These are phyloP conservation scores for Agaricus subrufescens DNA, from an alignment of 768 basidiomycete genomes.

Conservation along the genomic window DNA sequence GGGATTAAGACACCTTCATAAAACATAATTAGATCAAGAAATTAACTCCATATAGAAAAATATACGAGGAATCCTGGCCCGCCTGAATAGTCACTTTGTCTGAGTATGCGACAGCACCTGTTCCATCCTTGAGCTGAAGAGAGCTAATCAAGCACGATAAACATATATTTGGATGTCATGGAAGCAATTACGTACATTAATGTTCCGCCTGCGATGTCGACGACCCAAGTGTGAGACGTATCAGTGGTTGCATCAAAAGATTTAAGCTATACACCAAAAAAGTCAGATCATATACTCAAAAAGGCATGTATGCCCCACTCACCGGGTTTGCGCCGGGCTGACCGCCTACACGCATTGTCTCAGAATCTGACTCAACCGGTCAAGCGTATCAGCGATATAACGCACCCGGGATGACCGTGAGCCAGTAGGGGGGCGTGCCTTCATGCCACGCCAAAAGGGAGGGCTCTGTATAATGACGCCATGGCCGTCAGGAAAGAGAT, in stretches of 20 bases:
- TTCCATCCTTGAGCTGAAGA: constrained; percentile 52
- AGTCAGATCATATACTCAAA: constrained; percentile 13
- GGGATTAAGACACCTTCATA: constrained; percentile 5
- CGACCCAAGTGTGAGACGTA: constrained; percentile 47
- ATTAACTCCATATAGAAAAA: background rate
- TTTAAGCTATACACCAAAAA: constrained; percentile 39
- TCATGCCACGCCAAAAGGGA: constrained; percentile 47
- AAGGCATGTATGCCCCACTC: constrained; percentile 16
- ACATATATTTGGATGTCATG: background rate
- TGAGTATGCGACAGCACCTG: constrained; percentile 49
- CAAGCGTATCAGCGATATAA: background rate
- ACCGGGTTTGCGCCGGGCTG: constrained; percentile 51
- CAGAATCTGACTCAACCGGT: background rate
- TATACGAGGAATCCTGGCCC: constrained; percentile 32
- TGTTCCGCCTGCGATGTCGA: constrained; percentile 40
- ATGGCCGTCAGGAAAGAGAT: constrained; percentile 24
- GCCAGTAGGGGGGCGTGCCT: constrained; percentile 52
- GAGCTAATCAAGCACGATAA: constrained; percentile 32
- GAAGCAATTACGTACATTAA: constrained; percentile 36
- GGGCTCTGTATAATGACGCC: constrained; percentile 47
- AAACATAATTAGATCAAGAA: background rate
- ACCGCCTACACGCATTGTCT: constrained; percentile 34
- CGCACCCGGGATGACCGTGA: constrained; percentile 60
- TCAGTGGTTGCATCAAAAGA: constrained; percentile 43
- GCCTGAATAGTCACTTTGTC: constrained; percentile 40